Base-by-base conservation (phyloP, 2,329 filamentous ascomycete species). In the Neofusicoccum kwambonambiense region DNA sequence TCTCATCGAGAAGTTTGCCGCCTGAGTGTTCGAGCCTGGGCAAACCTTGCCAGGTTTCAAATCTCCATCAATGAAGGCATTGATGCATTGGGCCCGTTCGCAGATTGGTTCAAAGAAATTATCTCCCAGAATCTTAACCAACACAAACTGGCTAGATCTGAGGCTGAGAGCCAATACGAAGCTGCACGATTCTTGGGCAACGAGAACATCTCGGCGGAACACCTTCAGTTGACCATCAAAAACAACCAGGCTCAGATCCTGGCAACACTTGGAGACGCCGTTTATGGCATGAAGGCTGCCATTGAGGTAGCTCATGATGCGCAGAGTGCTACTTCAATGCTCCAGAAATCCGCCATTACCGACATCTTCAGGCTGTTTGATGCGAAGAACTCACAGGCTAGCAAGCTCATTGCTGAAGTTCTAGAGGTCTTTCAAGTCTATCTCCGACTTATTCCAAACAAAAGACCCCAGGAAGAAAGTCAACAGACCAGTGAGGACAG, bases 1-100 rank as follows among this genome's bases (percentile, higher is more conserved):
- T 88, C 86, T 11, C 86, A 88, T 73, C 79, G 80, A 60, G 85
- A 87, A 75, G 86, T 84, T 4, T 88, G 85, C 72, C 82, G 81
- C 60, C 79, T 88, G 45, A 87, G 81, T 67, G 79, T 88, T 5
- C 81, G 81, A 45, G 79, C 86, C 31, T 89, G 86, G 86, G 73
- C 79, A n/a, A 82, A 83, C 67, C 77, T 89, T 19, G 76, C 82
- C 19, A 78, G 78, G n/a, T 88, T 84, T 67, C 86, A 88, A 66
- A 69, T 86, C 15, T 85, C 84, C 0, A 83, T 79, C 0, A 69
- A 80, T 6, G 85, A 87, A 69, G 76, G 81, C 15, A 70, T 77
- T 1, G 72, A 74, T 2, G 76, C 77, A 1, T 70, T 86, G 4
- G 76, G 79, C 41, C 78, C 80, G 1, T 83, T 89, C 66, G 80